Conservation (phyloP, 257 asterid genomes). For the Datura wrightii region DNA sequence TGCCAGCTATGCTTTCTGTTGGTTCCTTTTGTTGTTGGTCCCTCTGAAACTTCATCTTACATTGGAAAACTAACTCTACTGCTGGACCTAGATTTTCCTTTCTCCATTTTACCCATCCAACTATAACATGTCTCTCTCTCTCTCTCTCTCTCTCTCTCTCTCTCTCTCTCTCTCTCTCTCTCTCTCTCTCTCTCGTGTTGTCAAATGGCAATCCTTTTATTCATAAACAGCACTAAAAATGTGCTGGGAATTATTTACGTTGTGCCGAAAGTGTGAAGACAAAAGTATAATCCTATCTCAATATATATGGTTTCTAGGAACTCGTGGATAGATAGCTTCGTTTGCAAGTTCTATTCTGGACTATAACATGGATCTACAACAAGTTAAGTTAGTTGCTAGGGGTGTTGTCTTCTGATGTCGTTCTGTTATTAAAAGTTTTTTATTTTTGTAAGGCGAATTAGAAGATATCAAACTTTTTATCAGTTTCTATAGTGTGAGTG, state of each 20-base stretch:
- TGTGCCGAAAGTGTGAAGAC: slow-evolving; percentile 4
- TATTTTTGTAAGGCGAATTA: slow-evolving; percentile 2
- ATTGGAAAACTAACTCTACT: slow-evolving; percentile 23
- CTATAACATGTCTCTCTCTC: not conserved
- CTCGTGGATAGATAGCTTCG: not conserved
- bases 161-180: not conserved
- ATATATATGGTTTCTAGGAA: not conserved
- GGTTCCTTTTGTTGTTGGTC: not conserved
- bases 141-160: not conserved
- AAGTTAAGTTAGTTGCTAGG: slow-evolving; percentile 14
- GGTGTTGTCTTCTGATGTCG: not conserved
- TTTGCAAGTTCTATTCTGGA: not conserved
- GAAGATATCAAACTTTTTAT: not conserved
- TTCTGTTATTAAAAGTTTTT: slow-evolving; percentile 5
- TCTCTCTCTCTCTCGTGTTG: not conserved
- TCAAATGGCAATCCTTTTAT: not conserved
- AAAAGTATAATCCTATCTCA: not conserved
- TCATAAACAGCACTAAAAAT: not conserved
- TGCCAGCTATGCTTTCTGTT: slow-evolving; percentile 16
- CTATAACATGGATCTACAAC: not conserved
- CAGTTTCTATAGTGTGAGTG: not conserved
- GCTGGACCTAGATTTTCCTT: not conserved
- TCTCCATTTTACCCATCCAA: not conserved
- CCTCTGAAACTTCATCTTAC: not conserved
- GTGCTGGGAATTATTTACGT: not conserved